These are phyloP conservation scores for Penicillium hesseltinei DNA, from an alignment of 2,329 filamentous ascomycete genomes.

Conservation along the genomic window DNA sequence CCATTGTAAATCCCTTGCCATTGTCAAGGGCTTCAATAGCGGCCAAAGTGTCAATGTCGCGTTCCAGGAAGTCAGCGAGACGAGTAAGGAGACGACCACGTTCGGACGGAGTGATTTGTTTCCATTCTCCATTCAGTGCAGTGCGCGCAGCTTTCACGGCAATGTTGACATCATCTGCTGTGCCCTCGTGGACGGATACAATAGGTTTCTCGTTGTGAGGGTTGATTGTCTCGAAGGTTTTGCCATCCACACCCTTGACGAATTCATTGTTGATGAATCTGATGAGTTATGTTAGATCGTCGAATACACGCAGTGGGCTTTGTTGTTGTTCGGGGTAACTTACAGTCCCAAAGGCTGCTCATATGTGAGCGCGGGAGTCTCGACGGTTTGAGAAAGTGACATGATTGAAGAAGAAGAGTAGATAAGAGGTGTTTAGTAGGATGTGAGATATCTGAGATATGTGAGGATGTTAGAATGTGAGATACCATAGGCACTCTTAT, in stretches of 20 bases:
- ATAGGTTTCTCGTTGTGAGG: slow-evolving; percentile 9
- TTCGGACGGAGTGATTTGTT: not conserved
- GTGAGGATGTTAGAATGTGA: not conserved
- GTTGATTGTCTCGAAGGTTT: slow-evolving; percentile 6
- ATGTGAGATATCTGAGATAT: too few species aligned
- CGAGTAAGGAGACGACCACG: slow-evolving; percentile 9
- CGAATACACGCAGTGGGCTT: too few species aligned
- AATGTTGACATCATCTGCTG: slow-evolving; percentile 7
- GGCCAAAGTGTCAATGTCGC: slow-evolving; percentile 9
- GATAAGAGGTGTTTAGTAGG: not conserved
- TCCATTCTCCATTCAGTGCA: slow-evolving; percentile 11
- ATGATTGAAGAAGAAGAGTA: not conserved
- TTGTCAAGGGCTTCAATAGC: slow-evolving; percentile 15
- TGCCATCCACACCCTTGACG: slow-evolving; percentile 4
- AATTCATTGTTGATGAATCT: slow-evolving; percentile 10
- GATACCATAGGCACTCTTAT: not conserved
- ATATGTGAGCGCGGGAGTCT: slow-evolving; percentile 5
- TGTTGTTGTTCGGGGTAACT: not conserved
- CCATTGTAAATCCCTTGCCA: slow-evolving; percentile 10
- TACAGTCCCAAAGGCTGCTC: slow-evolving; percentile 10
- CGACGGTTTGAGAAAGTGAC: not conserved
- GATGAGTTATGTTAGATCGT: not conserved
- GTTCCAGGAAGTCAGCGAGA: slow-evolving; percentile 10
- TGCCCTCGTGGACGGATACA: slow-evolving; percentile 3
- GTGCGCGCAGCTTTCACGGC: slow-evolving; percentile 5